Evolutionary conservation across 257 asterid species (phyloP), one percentile per base, ranked within the genome.

Genomic region (Nicotiana attenuata): DNA sequence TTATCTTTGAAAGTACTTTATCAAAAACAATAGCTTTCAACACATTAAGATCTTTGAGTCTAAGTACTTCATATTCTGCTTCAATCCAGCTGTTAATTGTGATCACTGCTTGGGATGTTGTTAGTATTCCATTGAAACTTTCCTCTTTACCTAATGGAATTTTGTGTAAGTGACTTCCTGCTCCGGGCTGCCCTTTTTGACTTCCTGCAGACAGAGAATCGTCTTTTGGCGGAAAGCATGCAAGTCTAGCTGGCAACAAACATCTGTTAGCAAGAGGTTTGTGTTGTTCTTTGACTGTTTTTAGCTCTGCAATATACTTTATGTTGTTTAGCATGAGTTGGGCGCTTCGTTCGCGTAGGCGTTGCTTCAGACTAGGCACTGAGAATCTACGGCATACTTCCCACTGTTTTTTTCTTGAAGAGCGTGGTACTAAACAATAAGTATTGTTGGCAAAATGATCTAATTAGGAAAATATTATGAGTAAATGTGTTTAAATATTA

Each of bases 171-270:
- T 69, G 35, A 73, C 78, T 85, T 50, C 76, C 60, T 84, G 84
- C 8, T 7, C 11, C 3, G 47, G 47, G 47, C 47, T 41, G 10
- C 47, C 11, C 47, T 7, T 41, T 41, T 41, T 41, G 11, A 41
- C 11, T 85, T 50, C 76, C 60, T 84, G 84, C 82, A 92, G 97
- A 92, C 82, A 86, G 88, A 55, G 86, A 82, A 66, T 83, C 89
- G 45, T 87, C 92, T 81, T 86, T 89, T 78, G 85, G 92, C 78
- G 90, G 89, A 85, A 71, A 80, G 31, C 83, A 81, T 69, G 88
- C 83, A 84, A 88, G 82, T 82, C 81, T 29, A 69, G 84, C 80
- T 67, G 86, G 85, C 66, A 85, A 86, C 82, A 77, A 81, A 50
- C 61, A 82, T 81, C 83, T 71, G 65, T 67, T 83, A 77, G 29